Evolutionary conservation across 2,329 filamentous ascomycete species (phyloP), one percentile per base, ranked within the genome.

Genomic region (Fusarium drepaniforme): DNA sequence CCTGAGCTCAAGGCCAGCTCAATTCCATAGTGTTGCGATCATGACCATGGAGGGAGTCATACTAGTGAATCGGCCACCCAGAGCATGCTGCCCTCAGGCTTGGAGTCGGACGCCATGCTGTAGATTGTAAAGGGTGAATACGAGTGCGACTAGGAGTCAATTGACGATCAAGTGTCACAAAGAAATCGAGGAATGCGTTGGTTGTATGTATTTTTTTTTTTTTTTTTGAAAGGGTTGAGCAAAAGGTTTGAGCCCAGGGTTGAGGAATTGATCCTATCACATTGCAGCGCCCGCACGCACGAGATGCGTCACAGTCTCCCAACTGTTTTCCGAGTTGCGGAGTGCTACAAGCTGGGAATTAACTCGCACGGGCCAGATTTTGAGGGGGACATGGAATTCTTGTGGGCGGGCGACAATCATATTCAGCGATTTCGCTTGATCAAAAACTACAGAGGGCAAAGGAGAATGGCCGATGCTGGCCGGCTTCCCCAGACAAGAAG

Each of bases 21-120:
- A 58, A 28, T 51, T 8, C 46, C 42, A 18, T 60, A 25, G 25
- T 38, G 30, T 21, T 60, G 44, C 42, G 42, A 44, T 21, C n/a
- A 44, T 44, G 57, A 40, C 16, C 28, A 49, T 30, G 25, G 49
- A 37, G 57, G 53, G 56, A 70, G 53, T 72, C 80, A 59, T 82
- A 88, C 86, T 85, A 64, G 86, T 88, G 75, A 90, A 89, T 69
- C 87, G 84, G 72, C 88, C 87, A 73, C 86, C 86, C 84, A 81
- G 25, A 83, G 80, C 81, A 83, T 83, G 74, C 74, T 79, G 66
- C 77, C 74, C 64, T 76, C 76, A 18, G 78, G 77, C 72, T 81
- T 81, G 33, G 78, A 76, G 67, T 63, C 71, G 40, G 76, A 76
- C 59, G 79, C 78, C 80, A 82, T 82, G 40, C 21, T 58, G 56